A percentile compares a stretch with the other conserved stretches of the same genome.
Evolutionary conservation across 768 basidiomycete genomes (phyloP).

Genomic region (Exsudoporus frostii): DNA sequence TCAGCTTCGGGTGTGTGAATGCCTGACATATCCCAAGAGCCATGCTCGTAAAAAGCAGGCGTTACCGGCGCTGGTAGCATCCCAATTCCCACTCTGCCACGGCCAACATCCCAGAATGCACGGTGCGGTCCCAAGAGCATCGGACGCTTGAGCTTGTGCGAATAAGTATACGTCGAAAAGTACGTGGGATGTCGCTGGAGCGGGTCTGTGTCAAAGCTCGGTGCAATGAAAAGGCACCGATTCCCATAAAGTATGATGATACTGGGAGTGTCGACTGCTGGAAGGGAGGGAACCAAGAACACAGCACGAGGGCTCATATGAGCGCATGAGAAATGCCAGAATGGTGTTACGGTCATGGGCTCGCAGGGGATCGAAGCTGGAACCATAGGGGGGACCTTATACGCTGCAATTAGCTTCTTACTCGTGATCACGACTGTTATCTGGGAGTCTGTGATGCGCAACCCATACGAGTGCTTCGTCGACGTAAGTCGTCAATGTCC

Average conservation of each 20-base stretch:
- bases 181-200: conserved; percentile 9
- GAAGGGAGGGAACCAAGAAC: conserved; percentile 10
- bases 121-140: neutral
- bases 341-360: neutral
- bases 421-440: conserved; percentile 3
- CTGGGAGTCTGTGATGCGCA: conserved; percentile 7
- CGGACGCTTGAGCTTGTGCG: neutral
- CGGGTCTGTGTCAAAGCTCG: neutral
- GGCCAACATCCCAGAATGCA: neutral
- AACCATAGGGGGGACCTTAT: neutral
- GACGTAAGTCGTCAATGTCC: neutral
- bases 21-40: neutral
- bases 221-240: conserved; percentile 6
- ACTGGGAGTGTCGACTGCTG: conserved; percentile 8
- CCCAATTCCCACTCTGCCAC: neutral
- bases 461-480: conserved; percentile 4
- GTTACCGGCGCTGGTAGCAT: neutral
- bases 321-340: conserved; percentile 4
- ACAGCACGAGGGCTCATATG: conserved; percentile 6
- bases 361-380: neutral
- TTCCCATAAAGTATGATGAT: conserved; percentile 5
- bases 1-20: neutral
- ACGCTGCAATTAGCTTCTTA: conserved; percentile 4
- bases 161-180: conserved; percentile 9
- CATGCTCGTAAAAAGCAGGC: neutral